These are phyloP conservation scores for Metschnikowia picachoensis DNA, from an alignment of 805 yeast species.

Conservation along the genomic window DNA sequence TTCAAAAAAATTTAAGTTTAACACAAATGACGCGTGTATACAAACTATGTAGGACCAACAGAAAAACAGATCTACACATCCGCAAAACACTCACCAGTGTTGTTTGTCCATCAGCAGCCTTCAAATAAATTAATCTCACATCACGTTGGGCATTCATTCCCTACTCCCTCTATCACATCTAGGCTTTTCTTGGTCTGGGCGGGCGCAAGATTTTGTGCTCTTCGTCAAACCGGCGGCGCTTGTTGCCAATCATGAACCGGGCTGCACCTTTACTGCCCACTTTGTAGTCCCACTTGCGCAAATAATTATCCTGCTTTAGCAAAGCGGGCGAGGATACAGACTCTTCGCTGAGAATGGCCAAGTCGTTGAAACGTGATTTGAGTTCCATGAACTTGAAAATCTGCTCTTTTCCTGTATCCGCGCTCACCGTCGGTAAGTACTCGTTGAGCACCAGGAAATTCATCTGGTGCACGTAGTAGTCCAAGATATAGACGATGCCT, in stretches of 20 bases:
- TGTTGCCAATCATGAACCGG: constrained; percentile 52
- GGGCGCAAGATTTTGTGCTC: constrained; percentile 27
- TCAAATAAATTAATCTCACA: no score
- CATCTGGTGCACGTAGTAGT: constrained; percentile 57
- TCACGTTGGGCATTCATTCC: no score
- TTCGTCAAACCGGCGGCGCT: constrained; percentile 42
- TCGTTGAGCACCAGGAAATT: constrained; percentile 47
- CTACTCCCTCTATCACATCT: neutral
- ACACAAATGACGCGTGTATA: no score
- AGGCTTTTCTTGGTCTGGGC: constrained; percentile 4
- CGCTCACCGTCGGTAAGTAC: constrained; percentile 35
- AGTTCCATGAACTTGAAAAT: constrained; percentile 45
- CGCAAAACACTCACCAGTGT: no score
- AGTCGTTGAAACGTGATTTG: constrained; percentile 40
- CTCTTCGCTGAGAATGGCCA: constrained; percentile 30
- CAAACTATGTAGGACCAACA: no score
- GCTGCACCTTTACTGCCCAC: constrained; percentile 38
- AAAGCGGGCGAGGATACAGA: constrained; percentile 23
- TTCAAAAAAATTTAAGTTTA: no score
- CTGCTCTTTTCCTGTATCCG: constrained; percentile 41
- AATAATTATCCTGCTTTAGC: constrained; percentile 44
- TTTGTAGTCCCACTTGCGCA: constrained; percentile 42
- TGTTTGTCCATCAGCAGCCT: no score
- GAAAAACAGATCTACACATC: no score
- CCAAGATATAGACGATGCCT: constrained; percentile 54